Base-by-base conservation (phyloP, 768 basidiomycete species). In the Suillus lakei region DNA sequence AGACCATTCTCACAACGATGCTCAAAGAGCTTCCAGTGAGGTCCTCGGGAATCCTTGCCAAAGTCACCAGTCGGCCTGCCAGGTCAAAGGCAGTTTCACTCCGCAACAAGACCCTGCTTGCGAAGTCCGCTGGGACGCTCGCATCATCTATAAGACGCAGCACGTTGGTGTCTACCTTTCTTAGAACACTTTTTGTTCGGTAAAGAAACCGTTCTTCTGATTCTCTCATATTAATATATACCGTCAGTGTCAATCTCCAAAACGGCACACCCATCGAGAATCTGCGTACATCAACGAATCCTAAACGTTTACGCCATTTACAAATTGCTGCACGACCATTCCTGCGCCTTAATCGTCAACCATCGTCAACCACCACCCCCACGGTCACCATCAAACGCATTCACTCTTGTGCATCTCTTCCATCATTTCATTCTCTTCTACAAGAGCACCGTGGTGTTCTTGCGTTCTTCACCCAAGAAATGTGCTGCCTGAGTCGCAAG, bases 401-500 rank as follows among this genome's bases (percentile, higher is more conserved):
- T 18, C 50, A 51, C 28, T 30, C 50, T 18, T 51, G 50, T 30
- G 8, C 16, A 51, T 51, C 50, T 70, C 79, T 86, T 0, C 79
- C 92, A 0, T 89, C 92, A 5, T 91, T 96, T 74, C 82, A 85
- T 38, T 81, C 84, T 18, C 83, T 92, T 39, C 77, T 98, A 74
- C 78, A 30, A 81, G 15, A 85, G 1, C 90, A 96, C 67, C 83
- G 86, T 7, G 93, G 88, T 6, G 88, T 90, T 10, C 86, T 93
- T 2, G 91, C 88, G 5, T 89, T 95, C 76, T 97, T 96, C 79
- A 95, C 93, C 0, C 87, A 87, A 21, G 80, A 86, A 2, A 84
- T 82, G 1, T 96, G 95, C 70, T 83, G 86, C 2, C 93, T 95
- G 0, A 96, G 95, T 78, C 81, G 85, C 62, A 86, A 90, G 82